phyloP scores from a whole-genome alignment of 1,284 basidiomycete species.

The Rugosomyces carneus region DNA sequence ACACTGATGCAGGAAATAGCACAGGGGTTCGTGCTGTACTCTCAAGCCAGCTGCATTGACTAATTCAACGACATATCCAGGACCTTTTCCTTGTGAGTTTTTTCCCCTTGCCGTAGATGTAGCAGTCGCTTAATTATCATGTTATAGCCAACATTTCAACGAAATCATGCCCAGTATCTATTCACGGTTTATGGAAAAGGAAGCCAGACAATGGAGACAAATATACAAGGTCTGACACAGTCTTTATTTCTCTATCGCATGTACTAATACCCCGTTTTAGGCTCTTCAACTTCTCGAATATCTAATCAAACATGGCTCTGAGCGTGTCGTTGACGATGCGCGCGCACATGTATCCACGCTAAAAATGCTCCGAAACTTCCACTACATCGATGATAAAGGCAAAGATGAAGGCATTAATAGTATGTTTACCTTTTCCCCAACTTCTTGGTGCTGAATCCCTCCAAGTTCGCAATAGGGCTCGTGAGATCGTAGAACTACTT shows the following conservation, averaged over 20 bases:
- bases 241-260: not conserved
- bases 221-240: slow-evolving; percentile 83
- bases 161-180: slow-evolving; percentile 99
- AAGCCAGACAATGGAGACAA: slow-evolving; percentile 96
- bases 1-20: slow-evolving; percentile 99
- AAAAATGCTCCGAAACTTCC: slow-evolving; percentile 97
- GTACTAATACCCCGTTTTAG: slow-evolving; percentile 31
- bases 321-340: slow-evolving; percentile 97
- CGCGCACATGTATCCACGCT: slow-evolving; percentile 91
- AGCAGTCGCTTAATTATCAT: slow-evolving; percentile 3
- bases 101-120: not conserved
- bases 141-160: slow-evolving; percentile 88
- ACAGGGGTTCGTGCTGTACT: slow-evolving; percentile 57
- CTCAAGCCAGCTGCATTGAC: not conserved
- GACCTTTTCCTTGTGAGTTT: slow-evolving; percentile 86
- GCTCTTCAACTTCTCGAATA: slow-evolving; percentile 94
- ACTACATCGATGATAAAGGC: slow-evolving; percentile 97
- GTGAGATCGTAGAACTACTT: slow-evolving; percentile 86
- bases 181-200: slow-evolving; percentile 93
- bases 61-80: slow-evolving; percentile 34
- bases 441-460: not conserved
- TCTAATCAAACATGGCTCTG: slow-evolving; percentile 96
- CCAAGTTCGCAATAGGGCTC: slow-evolving; percentile 88
- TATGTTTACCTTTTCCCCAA: slow-evolving; percentile 28
- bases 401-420: slow-evolving; percentile 99